Conservation (phyloP, 768 basidiomycete genomes). For the Amanita rubescens region DNA sequence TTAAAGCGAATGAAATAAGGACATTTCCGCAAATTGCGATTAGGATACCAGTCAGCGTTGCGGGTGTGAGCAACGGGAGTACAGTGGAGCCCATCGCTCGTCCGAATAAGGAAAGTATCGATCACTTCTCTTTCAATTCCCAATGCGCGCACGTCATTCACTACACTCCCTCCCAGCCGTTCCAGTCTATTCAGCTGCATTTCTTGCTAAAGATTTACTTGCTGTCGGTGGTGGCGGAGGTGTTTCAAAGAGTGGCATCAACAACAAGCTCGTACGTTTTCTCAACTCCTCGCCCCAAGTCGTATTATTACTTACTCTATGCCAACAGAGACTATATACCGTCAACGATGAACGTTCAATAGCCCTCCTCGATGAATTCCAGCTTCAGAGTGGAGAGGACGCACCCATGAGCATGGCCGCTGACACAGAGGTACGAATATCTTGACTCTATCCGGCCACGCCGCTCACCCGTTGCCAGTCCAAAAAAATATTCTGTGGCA, state of each 20-base stretch:
- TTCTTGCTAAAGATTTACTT: slow-evolving; percentile 62
- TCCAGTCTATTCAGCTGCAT: slow-evolving; percentile 85
- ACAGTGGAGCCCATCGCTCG: slow-evolving; percentile 13
- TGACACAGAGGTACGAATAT: slow-evolving; percentile 43
- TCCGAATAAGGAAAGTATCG: slow-evolving; percentile 8
- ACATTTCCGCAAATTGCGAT: slow-evolving; percentile 82
- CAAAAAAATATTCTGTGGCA: slow-evolving; percentile 68
- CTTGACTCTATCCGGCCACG: slow-evolving; percentile 1
- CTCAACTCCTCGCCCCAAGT: neutral
- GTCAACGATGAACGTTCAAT: slow-evolving; percentile 47
- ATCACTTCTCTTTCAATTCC: neutral
- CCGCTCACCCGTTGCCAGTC: slow-evolving; percentile 21
- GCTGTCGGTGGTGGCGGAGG: slow-evolving; percentile 91
- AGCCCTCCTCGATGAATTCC: slow-evolving; percentile 55
- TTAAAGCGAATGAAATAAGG: slow-evolving; percentile 85
- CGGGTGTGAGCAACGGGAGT: slow-evolving; percentile 47
- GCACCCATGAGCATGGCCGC: slow-evolving; percentile 95
- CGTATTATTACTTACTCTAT: slow-evolving; percentile 9
- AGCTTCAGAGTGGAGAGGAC: slow-evolving; percentile 79
- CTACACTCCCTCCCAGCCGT: slow-evolving; percentile 72
- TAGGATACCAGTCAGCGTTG: slow-evolving; percentile 68
- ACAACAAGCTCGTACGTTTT: slow-evolving; percentile 81
- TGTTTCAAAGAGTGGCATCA: slow-evolving; percentile 78
- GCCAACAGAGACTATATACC: slow-evolving; percentile 59
- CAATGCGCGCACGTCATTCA: slow-evolving; percentile 77